Percentiles rank a stretch among this genome's conserved stretches.
phyloP scores from a whole-genome alignment of 148 eudicot species.

The Tetragonia tetragonoides region DNA sequence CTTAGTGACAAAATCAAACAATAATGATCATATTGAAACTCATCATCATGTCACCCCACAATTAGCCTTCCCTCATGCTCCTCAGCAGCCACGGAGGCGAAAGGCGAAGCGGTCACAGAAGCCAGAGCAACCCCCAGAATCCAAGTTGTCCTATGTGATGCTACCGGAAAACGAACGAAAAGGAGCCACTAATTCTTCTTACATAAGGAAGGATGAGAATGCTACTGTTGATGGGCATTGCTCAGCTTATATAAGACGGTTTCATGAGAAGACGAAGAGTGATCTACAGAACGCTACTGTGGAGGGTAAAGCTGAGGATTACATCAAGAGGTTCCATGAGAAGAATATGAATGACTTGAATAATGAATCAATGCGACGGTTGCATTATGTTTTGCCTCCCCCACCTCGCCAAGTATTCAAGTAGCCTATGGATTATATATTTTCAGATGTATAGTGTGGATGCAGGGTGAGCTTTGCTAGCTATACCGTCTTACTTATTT shows the following conservation, averaged over 20 bases:
- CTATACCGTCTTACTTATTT: too few relatives aligned
- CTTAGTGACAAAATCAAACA: conserved; percentile 16
- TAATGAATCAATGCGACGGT: conserved; percentile 36
- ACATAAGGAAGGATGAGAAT: conserved; percentile 11
- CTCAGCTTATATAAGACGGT: conserved; percentile 41
- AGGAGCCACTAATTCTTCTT: background rate
- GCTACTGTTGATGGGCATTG: conserved; percentile 31
- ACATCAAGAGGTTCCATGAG: conserved; percentile 52
- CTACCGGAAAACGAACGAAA: conserved; percentile 26
- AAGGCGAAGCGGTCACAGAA: conserved; percentile 29
- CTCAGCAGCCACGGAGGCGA: conserved; percentile 10
- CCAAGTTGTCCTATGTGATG: conserved; percentile 34
- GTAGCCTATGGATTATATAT: background rate
- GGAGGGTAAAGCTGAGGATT: conserved; percentile 40
- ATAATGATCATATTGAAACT: conserved; percentile 2
- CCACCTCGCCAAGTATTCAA: conserved; percentile 33
- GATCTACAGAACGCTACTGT: conserved; percentile 37
- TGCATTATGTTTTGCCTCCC: conserved; percentile 33
- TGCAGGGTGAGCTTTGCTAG: too few relatives aligned
- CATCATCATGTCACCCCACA: background rate
- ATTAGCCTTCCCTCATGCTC: background rate
- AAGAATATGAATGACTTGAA: conserved; percentile 38
- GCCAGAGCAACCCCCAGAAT: conserved; percentile 23
- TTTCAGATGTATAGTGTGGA: too few relatives aligned
- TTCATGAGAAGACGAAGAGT: conserved; percentile 36